A percentile compares a stretch with the other conserved stretches of the same genome.
These are phyloP conservation scores for Hyphopichia homilentoma DNA, from an alignment of 805 yeast species.

Conservation along the genomic window DNA sequence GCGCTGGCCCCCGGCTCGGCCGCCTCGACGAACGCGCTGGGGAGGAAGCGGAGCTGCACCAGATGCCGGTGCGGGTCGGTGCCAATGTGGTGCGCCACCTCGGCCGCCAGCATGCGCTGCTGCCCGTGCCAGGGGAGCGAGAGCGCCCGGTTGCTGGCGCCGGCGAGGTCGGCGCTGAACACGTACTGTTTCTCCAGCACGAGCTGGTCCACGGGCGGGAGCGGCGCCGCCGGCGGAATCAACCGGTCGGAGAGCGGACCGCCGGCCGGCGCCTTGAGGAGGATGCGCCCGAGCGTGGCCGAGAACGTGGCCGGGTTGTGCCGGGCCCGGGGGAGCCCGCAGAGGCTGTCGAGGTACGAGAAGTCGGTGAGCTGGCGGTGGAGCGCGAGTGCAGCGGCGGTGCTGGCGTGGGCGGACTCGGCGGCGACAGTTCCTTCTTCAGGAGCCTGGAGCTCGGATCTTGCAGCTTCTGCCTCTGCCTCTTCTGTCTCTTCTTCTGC, in stretches of 20 bases:
- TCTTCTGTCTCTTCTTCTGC: too few relatives aligned
- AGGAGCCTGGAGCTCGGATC: background rate
- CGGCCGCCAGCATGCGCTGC: conserved; percentile 11
- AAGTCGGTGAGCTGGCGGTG: conserved; percentile 24
- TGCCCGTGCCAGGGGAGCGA: conserved; percentile 22
- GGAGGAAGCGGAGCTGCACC: conserved; percentile 45
- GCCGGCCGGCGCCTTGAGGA: conserved; percentile 16
- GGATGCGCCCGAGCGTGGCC: conserved; percentile 37
- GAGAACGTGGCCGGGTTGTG: conserved; percentile 28
- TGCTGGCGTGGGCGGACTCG: background rate
- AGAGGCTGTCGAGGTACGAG: conserved; percentile 15
- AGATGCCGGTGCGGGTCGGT: conserved; percentile 32
- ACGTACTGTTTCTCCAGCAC: conserved; percentile 1
- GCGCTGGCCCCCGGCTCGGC: conserved; percentile 5
- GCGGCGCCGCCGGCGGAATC: conserved; percentile 5
- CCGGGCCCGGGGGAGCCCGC: conserved; percentile 15
- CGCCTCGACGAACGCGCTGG: conserved; percentile 33
- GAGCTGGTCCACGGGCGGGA: conserved; percentile 5
- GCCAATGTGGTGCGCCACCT: conserved; percentile 16
- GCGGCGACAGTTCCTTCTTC: background rate
- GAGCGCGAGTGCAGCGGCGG: conserved; percentile 16
- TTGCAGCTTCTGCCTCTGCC: too few relatives aligned
- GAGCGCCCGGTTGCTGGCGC: conserved; percentile 27
- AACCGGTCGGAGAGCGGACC: conserved; percentile 4
- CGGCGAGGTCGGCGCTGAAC: conserved; percentile 33